Evolutionary conservation across 495 filamentous ascomycete species (phyloP).

Genomic region (Aspergillus coremiiformis): DNA sequence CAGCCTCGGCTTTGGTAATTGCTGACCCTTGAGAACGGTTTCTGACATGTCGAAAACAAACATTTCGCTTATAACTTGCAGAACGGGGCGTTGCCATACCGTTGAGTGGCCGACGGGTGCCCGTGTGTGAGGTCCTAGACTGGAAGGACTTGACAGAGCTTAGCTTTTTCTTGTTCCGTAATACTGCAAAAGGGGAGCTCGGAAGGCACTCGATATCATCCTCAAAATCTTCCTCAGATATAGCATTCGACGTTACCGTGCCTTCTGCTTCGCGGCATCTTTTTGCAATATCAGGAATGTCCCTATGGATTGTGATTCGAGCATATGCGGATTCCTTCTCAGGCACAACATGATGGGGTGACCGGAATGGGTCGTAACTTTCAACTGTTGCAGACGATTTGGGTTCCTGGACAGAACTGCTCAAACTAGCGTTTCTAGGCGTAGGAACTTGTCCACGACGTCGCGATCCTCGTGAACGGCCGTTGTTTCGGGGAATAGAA

Average conservation of each 20-base stretch:
- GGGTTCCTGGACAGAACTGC: conserved; percentile 40
- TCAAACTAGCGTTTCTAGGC: conserved; percentile 27
- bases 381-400: conserved; percentile 40
- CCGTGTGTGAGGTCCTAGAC: conserved; percentile 34
- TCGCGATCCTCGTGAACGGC: conserved; percentile 12
- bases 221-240: conserved; percentile 17
- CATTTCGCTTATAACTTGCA: conserved; percentile 61
- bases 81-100: conserved; percentile 44
- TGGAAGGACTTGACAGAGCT: conserved; percentile 36
- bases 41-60: conserved; percentile 66
- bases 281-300: conserved; percentile 6
- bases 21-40: conserved; percentile 37
- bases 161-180: conserved; percentile 31
- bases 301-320: conserved; percentile 62
- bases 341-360: conserved; percentile 46
- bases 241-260: conserved; percentile 19
- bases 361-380: conserved; percentile 79
- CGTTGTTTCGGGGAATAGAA: conserved; percentile 32
- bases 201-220: conserved; percentile 11
- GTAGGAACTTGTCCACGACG: conserved; percentile 31
- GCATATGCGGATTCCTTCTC: conserved; percentile 40
- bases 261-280: conserved; percentile 2
- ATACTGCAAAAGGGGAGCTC: conserved; percentile 28
- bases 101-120: conserved; percentile 53
- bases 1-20: conserved; percentile 18